Base-by-base conservation (phyloP, 176 grass and related monocot genomes). In the Avena insularis region DNA sequence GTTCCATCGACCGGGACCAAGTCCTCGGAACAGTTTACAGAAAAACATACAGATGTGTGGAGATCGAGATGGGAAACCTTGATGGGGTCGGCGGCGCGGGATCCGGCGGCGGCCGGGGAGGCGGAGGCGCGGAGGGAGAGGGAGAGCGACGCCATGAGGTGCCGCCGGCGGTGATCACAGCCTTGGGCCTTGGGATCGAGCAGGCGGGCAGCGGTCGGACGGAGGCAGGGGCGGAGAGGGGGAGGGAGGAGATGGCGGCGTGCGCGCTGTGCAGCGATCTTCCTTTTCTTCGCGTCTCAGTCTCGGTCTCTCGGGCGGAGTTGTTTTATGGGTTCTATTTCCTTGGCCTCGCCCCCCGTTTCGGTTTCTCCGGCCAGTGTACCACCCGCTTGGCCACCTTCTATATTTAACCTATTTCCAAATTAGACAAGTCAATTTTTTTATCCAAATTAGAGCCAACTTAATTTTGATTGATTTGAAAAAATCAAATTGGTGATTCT, bases 81-180 rank as follows among this genome's bases (percentile, higher is more conserved):
- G 54, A 78, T 13, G 12, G 87, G 78, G 33, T 67, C 64, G 33
- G 80, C 65, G 65, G 79, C 87, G 56, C 64, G 84, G 57, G 92
- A 94, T 91, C 91, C 95, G 64, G 57, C 55, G 8, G 86, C 15
- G 25, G 87, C 38, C 12, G 49, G 36, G 36, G 75, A 59, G 60
- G 95, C 47, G 9, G 84, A 79, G 74, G 85, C 69, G 79, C 93
- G 80, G 83, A 90, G 84, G 74, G 89, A 45, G 82, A 84, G 65
- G 51, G 91, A 87, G 68, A 86, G 87, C 23, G 91, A 71, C 56
- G 91, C 91, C 88, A 95, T 92, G 78, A 1, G 35, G 58, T 16
- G 40, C 6, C 40, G 33, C 79, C 21, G 12, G 72, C 3, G 43
- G 79, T 13, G 31, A 14, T 1, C 16, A 65, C 60, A 12, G 21